Evolutionary conservation across 2,329 filamentous ascomycete genomes (phyloP).

Genomic region (Penicillium sp.): DNA sequence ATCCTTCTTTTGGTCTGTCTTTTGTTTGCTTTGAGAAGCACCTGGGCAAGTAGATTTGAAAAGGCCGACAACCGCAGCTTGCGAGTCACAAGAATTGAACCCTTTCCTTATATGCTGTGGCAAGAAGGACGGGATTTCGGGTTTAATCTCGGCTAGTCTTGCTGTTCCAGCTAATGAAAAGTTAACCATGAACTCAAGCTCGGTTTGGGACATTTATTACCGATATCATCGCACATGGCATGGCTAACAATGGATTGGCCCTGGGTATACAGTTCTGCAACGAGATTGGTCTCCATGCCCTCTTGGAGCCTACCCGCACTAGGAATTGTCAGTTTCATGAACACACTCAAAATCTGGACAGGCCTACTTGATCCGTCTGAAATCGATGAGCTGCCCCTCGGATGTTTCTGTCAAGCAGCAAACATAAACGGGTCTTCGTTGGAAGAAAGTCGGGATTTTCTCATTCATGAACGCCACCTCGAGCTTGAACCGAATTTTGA

Average conservation of each 20-base stretch:
- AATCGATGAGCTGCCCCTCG: conserved; percentile 71
- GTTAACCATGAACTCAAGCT: conserved; percentile 12
- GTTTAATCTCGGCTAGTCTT: conserved; percentile 57
- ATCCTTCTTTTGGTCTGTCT: conserved; percentile 40
- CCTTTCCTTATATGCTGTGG: conserved; percentile 28
- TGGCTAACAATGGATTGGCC: conserved; percentile 68
- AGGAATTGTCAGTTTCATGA: background rate
- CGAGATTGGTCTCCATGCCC: conserved; percentile 64
- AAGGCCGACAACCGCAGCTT: no score
- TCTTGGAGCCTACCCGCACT: conserved; percentile 69
- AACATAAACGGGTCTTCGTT: conserved; percentile 66
- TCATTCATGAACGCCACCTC: conserved; percentile 74
- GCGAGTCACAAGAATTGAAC: no score
- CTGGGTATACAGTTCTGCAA: conserved; percentile 57
- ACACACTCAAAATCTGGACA: conserved; percentile 23
- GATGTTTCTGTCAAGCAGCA: conserved; percentile 76
- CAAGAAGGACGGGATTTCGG: conserved; percentile 54
- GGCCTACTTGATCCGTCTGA: conserved; percentile 60
- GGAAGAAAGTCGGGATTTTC: conserved; percentile 64
- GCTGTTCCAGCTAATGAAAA: conserved; percentile 57
- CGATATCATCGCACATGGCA: conserved; percentile 85
- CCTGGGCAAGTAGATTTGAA: background rate
- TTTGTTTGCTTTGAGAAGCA: conserved; percentile 15
- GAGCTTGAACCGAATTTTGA: conserved; percentile 66
- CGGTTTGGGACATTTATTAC: conserved; percentile 35